Percentiles rank a stretch among this genome's conserved stretches.
Evolutionary conservation across 768 basidiomycete species (phyloP).

Genomic region (Paxillus involutus): DNA sequence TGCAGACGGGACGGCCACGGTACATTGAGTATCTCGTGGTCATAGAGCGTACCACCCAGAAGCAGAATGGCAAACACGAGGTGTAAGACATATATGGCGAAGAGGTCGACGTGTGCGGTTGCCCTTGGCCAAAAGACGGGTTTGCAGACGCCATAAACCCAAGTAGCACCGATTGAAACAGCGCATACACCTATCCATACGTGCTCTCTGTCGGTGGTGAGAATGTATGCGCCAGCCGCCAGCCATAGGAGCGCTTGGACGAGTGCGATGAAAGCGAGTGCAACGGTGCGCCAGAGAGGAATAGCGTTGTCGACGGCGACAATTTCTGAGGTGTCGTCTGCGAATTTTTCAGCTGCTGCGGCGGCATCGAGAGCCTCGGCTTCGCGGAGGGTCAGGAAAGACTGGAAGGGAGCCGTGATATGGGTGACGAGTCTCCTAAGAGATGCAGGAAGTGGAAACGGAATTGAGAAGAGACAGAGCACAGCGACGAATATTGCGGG

Average conservation of each 20-base stretch:
- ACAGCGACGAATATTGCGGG: slow-evolving; percentile 48
- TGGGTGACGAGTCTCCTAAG: slow-evolving; percentile 13
- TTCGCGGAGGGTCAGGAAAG: slow-evolving; percentile 52
- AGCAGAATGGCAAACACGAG: slow-evolving; percentile 46
- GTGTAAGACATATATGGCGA: slow-evolving; percentile 54
- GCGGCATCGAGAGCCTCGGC: slow-evolving; percentile 48
- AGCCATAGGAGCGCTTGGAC: slow-evolving; percentile 59
- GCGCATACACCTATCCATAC: slow-evolving; percentile 38
- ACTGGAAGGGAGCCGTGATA: slow-evolving; percentile 30
- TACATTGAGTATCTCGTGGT: slow-evolving; percentile 41
- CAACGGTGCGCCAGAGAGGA: slow-evolving; percentile 60
- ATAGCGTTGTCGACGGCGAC: slow-evolving; percentile 8
- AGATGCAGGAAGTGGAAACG: slow-evolving; percentile 21
- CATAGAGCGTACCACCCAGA: slow-evolving; percentile 55
- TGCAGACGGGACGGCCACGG: slow-evolving; percentile 38
- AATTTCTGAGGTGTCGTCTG: neutral
- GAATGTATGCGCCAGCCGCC: slow-evolving; percentile 52
- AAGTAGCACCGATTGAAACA: slow-evolving; percentile 52
- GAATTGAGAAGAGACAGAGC: slow-evolving; percentile 40
- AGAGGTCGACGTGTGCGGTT: slow-evolving; percentile 65
- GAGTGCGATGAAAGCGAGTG: slow-evolving; percentile 58
- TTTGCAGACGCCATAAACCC: slow-evolving; percentile 66
- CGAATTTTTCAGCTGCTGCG: neutral
- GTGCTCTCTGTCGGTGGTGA: slow-evolving; percentile 38
- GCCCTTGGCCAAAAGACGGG: slow-evolving; percentile 51